These are phyloP conservation scores for Quercus ilex DNA, from an alignment of 306 rosid species.

Conservation along the genomic window DNA sequence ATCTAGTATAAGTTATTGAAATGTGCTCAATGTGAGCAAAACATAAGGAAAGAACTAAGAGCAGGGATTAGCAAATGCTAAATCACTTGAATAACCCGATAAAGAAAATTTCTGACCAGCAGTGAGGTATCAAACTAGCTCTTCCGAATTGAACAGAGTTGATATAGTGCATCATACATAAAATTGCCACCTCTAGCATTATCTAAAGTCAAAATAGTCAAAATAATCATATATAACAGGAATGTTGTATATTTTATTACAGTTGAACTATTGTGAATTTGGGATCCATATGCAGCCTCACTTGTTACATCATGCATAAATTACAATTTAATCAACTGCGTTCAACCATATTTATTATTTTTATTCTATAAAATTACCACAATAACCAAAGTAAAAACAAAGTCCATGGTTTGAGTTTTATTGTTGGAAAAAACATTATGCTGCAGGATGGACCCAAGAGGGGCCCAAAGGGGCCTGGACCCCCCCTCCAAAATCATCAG, in stretches of 20 bases:
- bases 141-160: background rate
- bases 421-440: background rate
- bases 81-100: background rate
- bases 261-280: background rate
- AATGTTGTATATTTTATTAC: background rate
- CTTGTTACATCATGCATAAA: background rate
- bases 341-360: background rate
- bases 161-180: background rate
- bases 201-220: background rate
- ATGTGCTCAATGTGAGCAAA: background rate
- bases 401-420: background rate
- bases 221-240: background rate
- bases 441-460: too few species aligned
- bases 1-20: background rate
- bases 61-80: background rate
- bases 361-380: background rate
- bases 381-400: background rate
- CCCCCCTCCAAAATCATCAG: too few species aligned
- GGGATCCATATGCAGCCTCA: background rate
- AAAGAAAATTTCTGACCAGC: background rate
- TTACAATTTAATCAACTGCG: background rate
- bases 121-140: background rate
- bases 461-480: too few species aligned
- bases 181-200: background rate
- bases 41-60: background rate